These are phyloP conservation scores for Trichoderma atrobrunneum DNA, from an alignment of 2,329 filamentous ascomycete species.

Conservation along the genomic window DNA sequence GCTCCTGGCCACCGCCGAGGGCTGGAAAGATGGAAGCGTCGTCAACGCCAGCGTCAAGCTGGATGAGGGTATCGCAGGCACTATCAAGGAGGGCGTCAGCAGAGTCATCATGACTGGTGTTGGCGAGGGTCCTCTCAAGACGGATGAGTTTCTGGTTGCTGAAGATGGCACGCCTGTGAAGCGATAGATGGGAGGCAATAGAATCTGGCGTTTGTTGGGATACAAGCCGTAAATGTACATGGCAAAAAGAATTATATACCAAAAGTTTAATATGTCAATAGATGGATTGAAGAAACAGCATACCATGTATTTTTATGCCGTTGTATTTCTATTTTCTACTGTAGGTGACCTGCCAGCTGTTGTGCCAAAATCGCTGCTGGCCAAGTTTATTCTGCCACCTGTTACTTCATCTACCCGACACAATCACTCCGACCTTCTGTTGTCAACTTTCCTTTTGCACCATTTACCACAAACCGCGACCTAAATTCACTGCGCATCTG, in stretches of 20 bases:
- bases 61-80: conserved; percentile 61
- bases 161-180: conserved; percentile 56
- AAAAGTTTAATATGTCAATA: neutral
- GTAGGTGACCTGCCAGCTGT: neutral
- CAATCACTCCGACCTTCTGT: neutral
- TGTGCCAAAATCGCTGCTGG: neutral
- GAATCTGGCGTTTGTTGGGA: conserved; percentile 6
- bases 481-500: neutral
- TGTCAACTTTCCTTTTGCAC: neutral
- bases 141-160: conserved; percentile 71
- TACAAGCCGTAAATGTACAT: neutral
- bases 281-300: neutral
- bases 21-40: conserved; percentile 64
- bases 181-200: conserved; percentile 24
- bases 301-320: neutral
- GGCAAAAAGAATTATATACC: neutral
- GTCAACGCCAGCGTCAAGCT: conserved; percentile 56
- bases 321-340: neutral
- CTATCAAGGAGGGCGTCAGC: conserved; percentile 75
- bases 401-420: neutral
- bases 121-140: conserved; percentile 81
- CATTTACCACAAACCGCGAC: neutral
- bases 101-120: conserved; percentile 89
- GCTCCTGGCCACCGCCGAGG: conserved; percentile 60
- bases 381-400: neutral